Percentiles rank a stretch among this genome's conserved stretches.
Evolutionary conservation across 2,329 filamentous ascomycete species (phyloP).

Genomic region (Penicillium sp.): DNA sequence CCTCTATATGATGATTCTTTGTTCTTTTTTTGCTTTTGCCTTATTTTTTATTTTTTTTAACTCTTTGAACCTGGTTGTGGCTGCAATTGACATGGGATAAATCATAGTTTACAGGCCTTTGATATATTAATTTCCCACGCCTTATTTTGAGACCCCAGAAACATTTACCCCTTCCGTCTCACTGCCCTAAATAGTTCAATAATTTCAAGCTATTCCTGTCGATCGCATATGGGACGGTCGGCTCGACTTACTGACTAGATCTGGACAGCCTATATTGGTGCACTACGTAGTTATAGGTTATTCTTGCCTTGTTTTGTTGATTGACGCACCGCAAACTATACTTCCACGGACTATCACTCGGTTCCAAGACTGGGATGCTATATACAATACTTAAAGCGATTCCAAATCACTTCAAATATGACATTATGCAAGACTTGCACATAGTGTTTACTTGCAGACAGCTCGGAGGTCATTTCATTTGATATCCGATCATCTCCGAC

Average conservation of each 20-base stretch:
- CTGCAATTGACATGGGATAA: not conserved
- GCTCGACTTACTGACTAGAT: not conserved
- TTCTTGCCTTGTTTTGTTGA: not conserved
- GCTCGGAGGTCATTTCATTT: not conserved
- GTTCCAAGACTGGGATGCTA: not conserved
- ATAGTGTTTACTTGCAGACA: not conserved
- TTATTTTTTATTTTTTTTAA: not conserved
- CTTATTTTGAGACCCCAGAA: constrained; percentile 1
- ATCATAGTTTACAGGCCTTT: not conserved
- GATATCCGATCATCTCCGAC: not conserved
- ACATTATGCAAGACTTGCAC: no score
- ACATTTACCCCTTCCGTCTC: constrained; percentile 1
- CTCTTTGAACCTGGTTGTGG: not conserved
- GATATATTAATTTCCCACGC: constrained; percentile 1
- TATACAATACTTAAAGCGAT: not conserved
- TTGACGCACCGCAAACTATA: not conserved
- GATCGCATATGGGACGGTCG: constrained; percentile 1
- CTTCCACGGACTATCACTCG: not conserved
- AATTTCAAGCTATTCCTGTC: not conserved
- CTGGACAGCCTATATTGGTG: not conserved
- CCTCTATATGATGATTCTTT: not conserved
- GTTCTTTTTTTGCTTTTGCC: not conserved
- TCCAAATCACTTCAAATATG: not conserved
- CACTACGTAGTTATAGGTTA: not conserved
- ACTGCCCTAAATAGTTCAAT: not conserved